Base-by-base conservation (phyloP, 139 green algal genomes). In the Coelastrella sp. region DNA sequence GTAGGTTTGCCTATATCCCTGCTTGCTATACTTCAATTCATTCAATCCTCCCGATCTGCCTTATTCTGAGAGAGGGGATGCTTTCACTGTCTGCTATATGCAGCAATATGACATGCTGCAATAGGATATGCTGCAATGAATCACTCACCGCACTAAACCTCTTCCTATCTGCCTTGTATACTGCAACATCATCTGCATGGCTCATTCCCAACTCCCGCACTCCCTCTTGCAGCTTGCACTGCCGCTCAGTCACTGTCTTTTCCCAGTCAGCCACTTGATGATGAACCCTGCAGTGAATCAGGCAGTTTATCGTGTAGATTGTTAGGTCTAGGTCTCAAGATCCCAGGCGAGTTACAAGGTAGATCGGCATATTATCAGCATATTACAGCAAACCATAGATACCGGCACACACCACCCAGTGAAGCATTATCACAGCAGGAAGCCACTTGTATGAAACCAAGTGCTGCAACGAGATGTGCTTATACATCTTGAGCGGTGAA, bases 211-310 rank as follows among this genome's bases (percentile, higher is more conserved):
- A 20, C 10, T 74, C 80, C 59, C 10, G 5, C 4, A 24, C 19
- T 22, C 80, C 80, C 9, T 58, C n/a, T 4, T 68, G 59, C 22
- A 86, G n/a, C 59, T 58, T 11, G 7, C 9, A 0, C n/a, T 74
- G 80, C n/a, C n/a, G n/a, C n/a, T 86, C 59, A 24, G 22, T 20
- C 8, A 70, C 80, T 14, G 17, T 20, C 22, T 19, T 20, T 25
- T 86, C 20, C 80, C 80, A 86, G 7, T 86, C 14, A 17, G 59
- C 6, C 59, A 86, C 58, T 5, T 86, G 20, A 9, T 35, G 59
- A 65, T 75, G 80, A 22, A 74, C n/a, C 80, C 80, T 86, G 59
- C 80, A 86, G 80, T 49, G 35, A 5, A 49, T 49, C 35, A 49
- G 35, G 35, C 35, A 49, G 35, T 1, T 49, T 49, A 3, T 49